phyloP scores from a whole-genome alignment of 2,329 filamentous ascomycete genomes.

The Colletotrichum lini region DNA sequence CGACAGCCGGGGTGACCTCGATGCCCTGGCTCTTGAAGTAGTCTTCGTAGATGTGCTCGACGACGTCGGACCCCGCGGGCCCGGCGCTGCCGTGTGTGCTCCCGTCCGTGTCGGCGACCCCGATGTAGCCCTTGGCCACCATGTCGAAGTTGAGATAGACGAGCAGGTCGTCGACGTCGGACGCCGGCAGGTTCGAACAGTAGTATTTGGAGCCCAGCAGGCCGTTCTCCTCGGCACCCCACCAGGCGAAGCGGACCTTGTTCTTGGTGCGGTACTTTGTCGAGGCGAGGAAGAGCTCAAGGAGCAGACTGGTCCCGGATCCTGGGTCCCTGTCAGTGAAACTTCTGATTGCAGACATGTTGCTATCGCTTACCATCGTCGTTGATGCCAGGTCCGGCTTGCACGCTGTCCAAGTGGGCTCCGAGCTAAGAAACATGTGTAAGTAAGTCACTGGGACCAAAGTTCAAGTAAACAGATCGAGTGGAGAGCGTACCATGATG shows the following conservation, averaged over 20 bases:
- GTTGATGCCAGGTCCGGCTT: constrained; percentile 62
- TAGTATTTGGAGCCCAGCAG: constrained; percentile 55
- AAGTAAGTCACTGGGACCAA: neutral
- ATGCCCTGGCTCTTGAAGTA: constrained; percentile 52
- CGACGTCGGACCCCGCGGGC: constrained; percentile 50
- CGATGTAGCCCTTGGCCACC: constrained; percentile 55
- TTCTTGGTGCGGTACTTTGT: constrained; percentile 53
- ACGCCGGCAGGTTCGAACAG: constrained; percentile 51
- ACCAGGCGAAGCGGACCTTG: constrained; percentile 61
- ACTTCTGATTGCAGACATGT: too few relatives aligned
- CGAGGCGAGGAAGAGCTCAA: constrained; percentile 59
- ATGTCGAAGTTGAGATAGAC: constrained; percentile 61
- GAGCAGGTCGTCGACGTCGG: constrained; percentile 54
- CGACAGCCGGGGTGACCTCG: constrained; percentile 46
- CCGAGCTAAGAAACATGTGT: constrained; percentile 48
- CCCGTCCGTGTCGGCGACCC: constrained; percentile 54
- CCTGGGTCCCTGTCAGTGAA: constrained; percentile 42
- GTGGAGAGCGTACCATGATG: constrained; percentile 47
- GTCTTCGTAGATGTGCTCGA: constrained; percentile 52
- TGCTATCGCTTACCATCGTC: constrained; percentile 53
- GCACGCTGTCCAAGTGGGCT: constrained; percentile 61
- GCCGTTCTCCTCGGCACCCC: constrained; percentile 62
- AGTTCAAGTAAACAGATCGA: neutral
- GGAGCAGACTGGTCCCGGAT: constrained; percentile 57
- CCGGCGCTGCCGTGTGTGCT: constrained; percentile 56